Base-by-base conservation (phyloP, 2,329 filamentous ascomycete genomes). In the Gyromitra esculenta region DNA sequence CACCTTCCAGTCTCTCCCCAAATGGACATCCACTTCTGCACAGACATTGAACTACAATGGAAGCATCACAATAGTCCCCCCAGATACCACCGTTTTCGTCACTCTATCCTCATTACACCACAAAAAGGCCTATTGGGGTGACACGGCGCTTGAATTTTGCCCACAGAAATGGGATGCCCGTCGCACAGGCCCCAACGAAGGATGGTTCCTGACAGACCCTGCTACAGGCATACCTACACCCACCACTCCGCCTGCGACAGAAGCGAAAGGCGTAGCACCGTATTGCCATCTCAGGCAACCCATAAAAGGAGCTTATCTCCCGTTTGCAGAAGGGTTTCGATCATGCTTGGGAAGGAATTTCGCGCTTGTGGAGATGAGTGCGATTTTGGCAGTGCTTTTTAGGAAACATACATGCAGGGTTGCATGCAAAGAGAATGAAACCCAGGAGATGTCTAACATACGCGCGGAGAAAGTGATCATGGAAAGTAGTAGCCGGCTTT, bases 301-400 rank as follows among this genome's bases (percentile, higher is more conserved):
- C 5, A 31, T 70, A 25, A 63, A 18, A 65, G 89, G 89, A 9
- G 84, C 87, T 0, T 90, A 86, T 79, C 82, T 89, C 5, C 87
- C 88, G 2, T 90, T 90, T 80, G 87, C 86, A 63, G 87, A 89
- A 71, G 88, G 88, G 1, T 84, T 87, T 18, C 84, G 89, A 66
- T 87, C 86, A 25, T 90, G 89, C 75, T 81, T 90, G 5, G 88
- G 89, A 5, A 84, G 88, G 48, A 85, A 88, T 11, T 87, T 90
- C 67, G 88, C 88, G 6, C 87, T 89, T 81, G 87, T 89, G 0
- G 88, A 90, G 82, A 85, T 90, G 79, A 83, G 88, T 60, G 86
- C 88, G 1, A 84, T 86, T 9, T 81, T 90, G 72, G 86, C 88
- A 31, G 59, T 60, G 25, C 13, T 78, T 8, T 76, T 76, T 21